Evolutionary conservation across 495 filamentous ascomycete species (phyloP).

Genomic region (Xylaria longipes): DNA sequence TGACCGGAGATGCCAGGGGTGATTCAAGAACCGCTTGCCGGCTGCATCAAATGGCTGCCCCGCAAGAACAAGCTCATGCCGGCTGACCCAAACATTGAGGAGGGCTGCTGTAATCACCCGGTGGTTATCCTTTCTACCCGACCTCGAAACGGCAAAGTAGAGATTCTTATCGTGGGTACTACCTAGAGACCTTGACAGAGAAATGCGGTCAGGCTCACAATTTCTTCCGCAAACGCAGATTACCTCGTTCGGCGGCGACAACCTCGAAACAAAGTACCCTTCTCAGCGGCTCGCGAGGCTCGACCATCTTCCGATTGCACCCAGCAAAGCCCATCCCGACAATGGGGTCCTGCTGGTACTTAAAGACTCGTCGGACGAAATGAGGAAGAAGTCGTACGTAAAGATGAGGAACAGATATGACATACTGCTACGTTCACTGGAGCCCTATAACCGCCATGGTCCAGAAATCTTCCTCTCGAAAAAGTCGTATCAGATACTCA

Average conservation of each 20-base stretch:
- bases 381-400: slow-evolving; percentile 39
- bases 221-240: slow-evolving; percentile 30
- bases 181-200: background rate
- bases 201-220: background rate
- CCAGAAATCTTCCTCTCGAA: slow-evolving; percentile 30
- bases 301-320: slow-evolving; percentile 39
- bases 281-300: slow-evolving; percentile 20
- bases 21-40: slow-evolving; percentile 27
- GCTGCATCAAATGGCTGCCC: slow-evolving; percentile 40
- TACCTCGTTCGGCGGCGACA: slow-evolving; percentile 38
- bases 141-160: slow-evolving; percentile 26
- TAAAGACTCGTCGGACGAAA: slow-evolving; percentile 11
- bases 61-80: slow-evolving; percentile 22
- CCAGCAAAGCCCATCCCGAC: slow-evolving; percentile 37
- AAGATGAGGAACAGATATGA: slow-evolving; percentile 25
- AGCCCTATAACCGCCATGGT: slow-evolving; percentile 24
- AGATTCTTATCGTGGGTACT: slow-evolving; percentile 35
- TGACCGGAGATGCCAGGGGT: slow-evolving; percentile 20
- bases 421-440: slow-evolving; percentile 22
- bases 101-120: slow-evolving; percentile 37
- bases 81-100: slow-evolving; percentile 30
- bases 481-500: slow-evolving; percentile 16
- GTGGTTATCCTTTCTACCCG: slow-evolving; percentile 37
- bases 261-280: slow-evolving; percentile 32
- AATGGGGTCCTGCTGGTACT: slow-evolving; percentile 38